Evolutionary conservation across 495 filamentous ascomycete species (phyloP), one percentile per base, ranked within the genome.

Genomic region (Hypoxylon rickii): DNA sequence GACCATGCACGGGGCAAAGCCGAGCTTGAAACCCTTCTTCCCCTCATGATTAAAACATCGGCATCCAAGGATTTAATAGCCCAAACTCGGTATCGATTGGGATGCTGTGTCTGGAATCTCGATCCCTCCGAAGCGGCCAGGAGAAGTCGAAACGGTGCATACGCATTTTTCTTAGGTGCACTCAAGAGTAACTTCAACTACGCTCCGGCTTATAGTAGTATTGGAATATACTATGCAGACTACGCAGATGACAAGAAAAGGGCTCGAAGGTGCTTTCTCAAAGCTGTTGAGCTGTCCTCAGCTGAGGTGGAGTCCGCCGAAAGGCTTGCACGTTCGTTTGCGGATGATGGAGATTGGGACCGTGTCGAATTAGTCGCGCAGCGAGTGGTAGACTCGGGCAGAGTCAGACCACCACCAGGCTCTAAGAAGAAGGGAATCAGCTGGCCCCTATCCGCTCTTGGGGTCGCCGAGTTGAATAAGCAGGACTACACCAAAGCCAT

Each of bases 401-500:
- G 89, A 65, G 87, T 89, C 38, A 87, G 86, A 63, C 89, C 92
- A 34, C 82, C 92, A 8, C 94, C 95, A 16, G 94, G 94, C 3
- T 95, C 91, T 6, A 96, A 93, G 73, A 86, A 86, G 63, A 92
- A 87, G 67, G 90, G 88, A 3, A 82, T 92, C 53, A 97, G 94
- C 73, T 99, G 94, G 94, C 94, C 94, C 7, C 92, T 89, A 63
- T 90, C 92, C n/a, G 92, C 95, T 1, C 79, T 99, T 2, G 94
- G 94, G 26, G 89, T 96, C n/a, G 94, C 95, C 0, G 90, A 97
- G 69, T 83, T 96, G 55, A 99, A 97, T 69, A 90, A 89, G 56
- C 92, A 96, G 67, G 90, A 97, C 34, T 96, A 93, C 63, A 58
- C 79, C 47, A 87, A 90, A 66, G 91, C 90, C 20, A 89, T 96